Conservation (phyloP, 1,284 basidiomycete genomes). For the Malassezia nana region DNA sequence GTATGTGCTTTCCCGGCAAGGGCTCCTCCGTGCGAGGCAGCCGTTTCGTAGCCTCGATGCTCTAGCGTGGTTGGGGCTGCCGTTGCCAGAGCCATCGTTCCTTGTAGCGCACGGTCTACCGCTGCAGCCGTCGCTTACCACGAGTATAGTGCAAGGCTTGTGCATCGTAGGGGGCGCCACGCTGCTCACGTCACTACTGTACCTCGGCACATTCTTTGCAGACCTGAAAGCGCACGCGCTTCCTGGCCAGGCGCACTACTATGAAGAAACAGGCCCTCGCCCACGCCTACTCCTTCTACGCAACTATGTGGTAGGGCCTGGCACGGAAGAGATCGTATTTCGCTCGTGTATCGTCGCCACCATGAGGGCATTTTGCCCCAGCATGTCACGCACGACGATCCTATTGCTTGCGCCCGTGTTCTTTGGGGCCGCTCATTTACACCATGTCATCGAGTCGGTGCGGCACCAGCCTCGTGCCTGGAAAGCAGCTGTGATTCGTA, state of each 20-base stretch:
- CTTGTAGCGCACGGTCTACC: conserved; percentile 24
- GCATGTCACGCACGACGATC: conserved; percentile 53
- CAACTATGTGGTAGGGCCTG: conserved; percentile 73
- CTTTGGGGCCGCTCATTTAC: conserved; percentile 82
- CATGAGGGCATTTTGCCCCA: conserved; percentile 60
- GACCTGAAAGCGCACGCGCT: conserved; percentile 55
- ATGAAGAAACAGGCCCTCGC: conserved; percentile 49
- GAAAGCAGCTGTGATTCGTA: conserved; percentile 56
- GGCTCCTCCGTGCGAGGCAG: background rate
- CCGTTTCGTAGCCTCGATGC: conserved; percentile 12
- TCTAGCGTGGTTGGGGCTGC: conserved; percentile 25
- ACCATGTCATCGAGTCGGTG: conserved; percentile 68
- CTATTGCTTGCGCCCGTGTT: conserved; percentile 72
- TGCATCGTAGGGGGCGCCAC: conserved; percentile 11
- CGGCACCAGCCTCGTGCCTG: conserved; percentile 52
- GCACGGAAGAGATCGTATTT: conserved; percentile 88
- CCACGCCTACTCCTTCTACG: conserved; percentile 41
- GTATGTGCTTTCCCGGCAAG: background rate
- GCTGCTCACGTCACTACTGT: conserved; percentile 63
- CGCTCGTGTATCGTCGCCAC: conserved; percentile 69
- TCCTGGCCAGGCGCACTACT: conserved; percentile 55
- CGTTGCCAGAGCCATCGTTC: conserved; percentile 23
- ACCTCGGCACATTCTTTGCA: conserved; percentile 69
- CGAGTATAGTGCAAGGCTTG: conserved; percentile 3
- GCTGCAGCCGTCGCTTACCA: conserved; percentile 17